Evolutionary conservation across 306 rosid genomes (phyloP), one percentile per base, ranked within the genome.

Genomic region (Pyrus betulifolia): DNA sequence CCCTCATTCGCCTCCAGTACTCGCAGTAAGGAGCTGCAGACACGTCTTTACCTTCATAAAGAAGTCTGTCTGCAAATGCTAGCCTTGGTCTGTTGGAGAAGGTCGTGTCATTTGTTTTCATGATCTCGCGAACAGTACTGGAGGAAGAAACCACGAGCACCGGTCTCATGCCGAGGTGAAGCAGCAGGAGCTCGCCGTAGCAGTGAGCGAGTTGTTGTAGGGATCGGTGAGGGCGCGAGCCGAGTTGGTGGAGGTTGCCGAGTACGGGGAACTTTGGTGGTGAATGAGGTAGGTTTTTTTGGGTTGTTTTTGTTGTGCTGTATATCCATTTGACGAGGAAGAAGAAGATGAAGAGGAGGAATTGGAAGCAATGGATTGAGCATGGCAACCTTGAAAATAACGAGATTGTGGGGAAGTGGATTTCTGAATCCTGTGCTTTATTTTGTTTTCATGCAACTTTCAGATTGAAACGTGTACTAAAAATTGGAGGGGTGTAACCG

Each of bases 171-270:
- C 66, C 35, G 12, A 12, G 66, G 6, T 25, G 31, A 60, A 60
- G 66, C 33, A 60, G 31, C 66, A 25, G 25, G 19, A 25, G 66
- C 14, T 25, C 35, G 31, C 66, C 35, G 10, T 25, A 21, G 35
- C 35, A 18, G 10, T 45, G 52, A 44, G 71, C 67, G 27, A 71
- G 58, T 60, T 42, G 33, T 6, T 31, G 71, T 8, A 70, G 75
- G 6, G 70, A 25, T 12, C 63, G 28, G 46, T 35, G 77, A 15
- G 76, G 67, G 46, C 33, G 10, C 8, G 6, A 12, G 18, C 71
- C 76, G n/a, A 78, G 76, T 11, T 71, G 82, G 66, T 63, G 82
- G 58, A 78, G 72, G 72, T 71, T 78, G 64, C 82, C 72, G 19
- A 78, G 21, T 55, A 78, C 35, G 19, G 82, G 72, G 13, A 78